These are phyloP conservation scores for Ganoderma leucocontextum DNA, from an alignment of 1,284 basidiomycete genomes.

Conservation along the genomic window DNA sequence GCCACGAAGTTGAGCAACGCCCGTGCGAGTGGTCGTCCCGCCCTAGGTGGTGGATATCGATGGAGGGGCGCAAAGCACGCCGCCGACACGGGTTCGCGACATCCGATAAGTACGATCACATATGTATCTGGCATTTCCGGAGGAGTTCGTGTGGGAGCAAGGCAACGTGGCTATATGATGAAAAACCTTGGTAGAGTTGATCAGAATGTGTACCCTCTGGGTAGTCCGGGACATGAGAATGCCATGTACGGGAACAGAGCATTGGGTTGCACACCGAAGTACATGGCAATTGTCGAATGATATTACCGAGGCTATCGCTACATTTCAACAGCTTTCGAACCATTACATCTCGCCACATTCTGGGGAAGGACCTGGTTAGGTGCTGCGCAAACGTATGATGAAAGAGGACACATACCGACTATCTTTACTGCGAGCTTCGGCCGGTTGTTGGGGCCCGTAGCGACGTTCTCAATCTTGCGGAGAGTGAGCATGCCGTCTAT, in stretches of 20 bases:
- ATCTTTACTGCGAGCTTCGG: conserved; percentile 89
- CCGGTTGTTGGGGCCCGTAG: conserved; percentile 88
- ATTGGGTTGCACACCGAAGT: neutral
- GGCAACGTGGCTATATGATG: neutral
- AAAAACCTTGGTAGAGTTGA: too few relatives aligned
- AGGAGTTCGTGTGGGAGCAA: neutral
- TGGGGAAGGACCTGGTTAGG: conserved; percentile 31
- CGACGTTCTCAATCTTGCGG: conserved; percentile 93
- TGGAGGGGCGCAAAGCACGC: neutral
- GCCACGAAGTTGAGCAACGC: neutral
- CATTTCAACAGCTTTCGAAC: neutral
- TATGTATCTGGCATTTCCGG: too few relatives aligned
- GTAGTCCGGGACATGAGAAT: too few relatives aligned
- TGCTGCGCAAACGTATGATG: neutral
- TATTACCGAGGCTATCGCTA: neutral
- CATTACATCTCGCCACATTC: conserved; percentile 66
- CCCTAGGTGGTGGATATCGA: neutral
- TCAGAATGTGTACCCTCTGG: too few relatives aligned
- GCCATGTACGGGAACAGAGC: neutral
- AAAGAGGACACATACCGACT: conserved; percentile 60
- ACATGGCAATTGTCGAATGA: neutral
- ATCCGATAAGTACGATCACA: too few relatives aligned
- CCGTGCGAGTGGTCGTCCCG: neutral
- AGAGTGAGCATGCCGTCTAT: conserved; percentile 88
- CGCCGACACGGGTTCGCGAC: neutral